Evolutionary conservation across 2,329 filamentous ascomycete genomes (phyloP).

Genomic region (Ophidiomyces ophidiicola): DNA sequence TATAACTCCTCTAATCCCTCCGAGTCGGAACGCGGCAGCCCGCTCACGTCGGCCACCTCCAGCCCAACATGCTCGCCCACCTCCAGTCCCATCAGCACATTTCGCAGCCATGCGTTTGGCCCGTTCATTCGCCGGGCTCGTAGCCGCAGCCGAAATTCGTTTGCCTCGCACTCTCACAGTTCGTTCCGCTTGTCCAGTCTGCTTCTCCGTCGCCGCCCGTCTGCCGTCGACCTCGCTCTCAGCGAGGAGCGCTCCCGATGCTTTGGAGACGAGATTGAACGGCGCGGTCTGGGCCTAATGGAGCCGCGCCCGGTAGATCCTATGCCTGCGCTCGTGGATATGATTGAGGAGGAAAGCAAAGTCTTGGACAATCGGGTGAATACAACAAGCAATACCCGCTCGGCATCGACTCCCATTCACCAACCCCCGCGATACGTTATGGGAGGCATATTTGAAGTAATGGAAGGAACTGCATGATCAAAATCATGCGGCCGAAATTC

Average conservation of each 20-base stretch:
- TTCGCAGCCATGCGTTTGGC: conserved; percentile 20
- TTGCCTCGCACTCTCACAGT: conserved; percentile 20
- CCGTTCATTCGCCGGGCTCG: conserved; percentile 17
- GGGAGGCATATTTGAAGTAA: conserved; percentile 38
- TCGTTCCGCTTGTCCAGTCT: conserved; percentile 23
- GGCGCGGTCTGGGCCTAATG: conserved; percentile 32
- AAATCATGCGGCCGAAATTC: background rate
- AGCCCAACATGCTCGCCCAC: conserved; percentile 24
- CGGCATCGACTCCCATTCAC: conserved; percentile 12
- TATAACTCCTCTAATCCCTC: conserved; percentile 17
- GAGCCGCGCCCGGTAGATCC: conserved; percentile 35
- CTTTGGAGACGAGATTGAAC: conserved; percentile 28
- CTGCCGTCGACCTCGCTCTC: conserved; percentile 34
- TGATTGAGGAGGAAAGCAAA: conserved; percentile 8
- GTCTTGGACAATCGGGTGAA: conserved; percentile 5
- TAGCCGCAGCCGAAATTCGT: conserved; percentile 23
- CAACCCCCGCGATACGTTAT: conserved; percentile 31
- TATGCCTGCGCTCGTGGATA: conserved; percentile 16
- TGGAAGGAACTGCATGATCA: conserved; percentile 30
- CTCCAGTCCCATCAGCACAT: conserved; percentile 19
- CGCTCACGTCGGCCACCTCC: conserved; percentile 22
- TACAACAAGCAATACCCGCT: background rate
- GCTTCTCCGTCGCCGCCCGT: conserved; percentile 32
- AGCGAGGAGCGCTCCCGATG: conserved; percentile 33
- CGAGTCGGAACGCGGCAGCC: conserved; percentile 20